A percentile compares a stretch with the other conserved stretches of the same genome.
Evolutionary conservation across 2,329 filamentous ascomycete species (phyloP).

Genomic region (Neofusicoccum laricinum): DNA sequence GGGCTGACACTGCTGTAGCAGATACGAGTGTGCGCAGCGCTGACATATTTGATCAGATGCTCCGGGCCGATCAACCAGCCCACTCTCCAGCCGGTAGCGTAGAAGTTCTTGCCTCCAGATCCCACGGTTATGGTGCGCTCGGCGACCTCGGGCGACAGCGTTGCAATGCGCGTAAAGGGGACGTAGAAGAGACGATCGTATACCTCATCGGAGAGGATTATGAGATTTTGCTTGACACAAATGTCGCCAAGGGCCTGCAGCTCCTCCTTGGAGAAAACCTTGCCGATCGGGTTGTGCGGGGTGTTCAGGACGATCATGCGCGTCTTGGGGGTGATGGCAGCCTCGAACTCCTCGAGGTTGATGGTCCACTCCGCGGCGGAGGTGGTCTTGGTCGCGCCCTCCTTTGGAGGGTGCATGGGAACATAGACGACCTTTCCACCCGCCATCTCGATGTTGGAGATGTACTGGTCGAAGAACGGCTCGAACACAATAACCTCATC

Average conservation of each 20-base stretch:
- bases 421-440: conserved; percentile 94
- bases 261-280: conserved; percentile 84
- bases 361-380: conserved; percentile 87
- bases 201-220: conserved; percentile 71
- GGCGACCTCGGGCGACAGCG: conserved; percentile 85
- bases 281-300: conserved; percentile 93
- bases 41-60: conserved; percentile 85
- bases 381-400: conserved; percentile 74
- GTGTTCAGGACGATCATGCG: conserved; percentile 95
- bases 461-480: conserved; percentile 99
- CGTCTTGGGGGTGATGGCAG: conserved; percentile 77
- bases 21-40: conserved; percentile 90
- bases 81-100: conserved; percentile 95
- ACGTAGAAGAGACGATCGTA: conserved; percentile 96
- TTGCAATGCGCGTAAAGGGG: conserved; percentile 89
- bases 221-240: conserved; percentile 88
- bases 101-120: conserved; percentile 97
- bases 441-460: conserved; percentile 98
- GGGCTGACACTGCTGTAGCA: conserved; percentile 94
- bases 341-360: conserved; percentile 78
- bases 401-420: conserved; percentile 82
- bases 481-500: conserved; percentile 98
- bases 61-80: conserved; percentile 91
- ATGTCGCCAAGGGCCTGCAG: conserved; percentile 81
- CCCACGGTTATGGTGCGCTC: conserved; percentile 88